Evolutionary conservation across 2,329 filamentous ascomycete species (phyloP), one percentile per base, ranked within the genome.

Genomic region (Trichoderma gracile): DNA sequence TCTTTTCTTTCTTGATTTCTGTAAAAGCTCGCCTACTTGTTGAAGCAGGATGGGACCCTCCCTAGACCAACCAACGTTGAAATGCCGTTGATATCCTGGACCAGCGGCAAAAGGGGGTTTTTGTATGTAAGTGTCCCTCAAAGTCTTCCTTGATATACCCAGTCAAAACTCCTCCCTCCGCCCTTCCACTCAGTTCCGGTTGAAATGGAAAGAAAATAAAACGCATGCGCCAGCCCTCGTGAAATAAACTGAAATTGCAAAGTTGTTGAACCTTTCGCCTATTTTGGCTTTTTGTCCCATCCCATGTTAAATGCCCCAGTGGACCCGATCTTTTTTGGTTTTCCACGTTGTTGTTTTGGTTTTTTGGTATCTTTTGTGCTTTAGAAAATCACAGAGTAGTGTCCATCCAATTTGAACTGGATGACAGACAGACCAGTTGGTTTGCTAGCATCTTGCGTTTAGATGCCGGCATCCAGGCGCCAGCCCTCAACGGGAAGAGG

Each of bases 401-500:
- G 15, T 14, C 43, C 30, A 21, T 52, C 21, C 17, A 33, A 3
- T 38, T 25, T 25, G 46, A 15, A 21, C 30, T 30, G 21, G 21
- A 33, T 23, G 5, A 43, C 23, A 25, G 21, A 45, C 38, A 49
- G 21, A 6, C 19, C 42, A 27, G 12, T 38, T 58, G 8, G 25
- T 43, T 27, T 12, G 25, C 23, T 45, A 43, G 25, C 43, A 43
- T 50, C 56, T 60, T 59, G 38, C 46, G 49, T 63, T 82, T 84
- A 87, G 73, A 86, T 77, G 70, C 83, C 83, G 66, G 84, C 84
- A 71, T 87, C 85, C 65, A 81, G 75, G 73, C 86, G 84, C 86
- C 86, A 89, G 73, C 86, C 86, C 82, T 89, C 86, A 69, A 96
- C 89, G 67, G 95, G 95, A 68, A 99, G 90, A 74, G 95, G 95